These are phyloP conservation scores for Populus nigra DNA, from an alignment of 345 rosid species.

Conservation along the genomic window DNA sequence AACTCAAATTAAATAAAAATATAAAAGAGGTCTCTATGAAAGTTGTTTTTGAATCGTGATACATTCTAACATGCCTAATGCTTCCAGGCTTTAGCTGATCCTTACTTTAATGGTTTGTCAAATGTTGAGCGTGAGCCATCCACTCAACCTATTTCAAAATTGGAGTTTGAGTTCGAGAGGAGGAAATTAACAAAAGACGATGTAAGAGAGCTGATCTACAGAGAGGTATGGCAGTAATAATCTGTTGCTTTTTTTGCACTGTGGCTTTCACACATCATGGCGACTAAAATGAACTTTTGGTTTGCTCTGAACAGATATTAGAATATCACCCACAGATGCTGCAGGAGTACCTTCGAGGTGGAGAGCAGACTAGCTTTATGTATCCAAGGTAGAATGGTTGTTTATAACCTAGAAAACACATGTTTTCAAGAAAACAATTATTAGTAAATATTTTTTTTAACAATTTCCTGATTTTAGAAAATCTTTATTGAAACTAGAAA, in stretches of 20 bases:
- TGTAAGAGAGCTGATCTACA: constrained; percentile 90
- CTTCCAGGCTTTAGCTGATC: constrained; percentile 83
- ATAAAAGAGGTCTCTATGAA: background rate
- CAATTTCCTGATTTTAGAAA: background rate
- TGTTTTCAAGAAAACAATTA: background rate
- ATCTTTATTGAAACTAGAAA: background rate
- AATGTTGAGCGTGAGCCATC: constrained; percentile 88
- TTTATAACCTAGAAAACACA: background rate
- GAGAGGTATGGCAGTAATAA: constrained; percentile 59
- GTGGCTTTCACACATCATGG: background rate
- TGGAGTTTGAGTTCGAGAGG: constrained; percentile 99
- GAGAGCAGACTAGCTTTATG: constrained; percentile 96
- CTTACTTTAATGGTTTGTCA: constrained; percentile 81
- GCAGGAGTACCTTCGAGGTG: constrained; percentile 87
- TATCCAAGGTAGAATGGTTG: constrained; percentile 62
- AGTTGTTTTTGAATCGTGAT: background rate
- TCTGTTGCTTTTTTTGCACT: constrained; percentile 13
- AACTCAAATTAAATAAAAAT: background rate
- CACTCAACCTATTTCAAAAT: constrained; percentile 85
- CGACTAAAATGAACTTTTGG: constrained; percentile 6
- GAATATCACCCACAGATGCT: constrained; percentile 99
- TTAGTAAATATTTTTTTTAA: background rate
- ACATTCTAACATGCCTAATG: constrained; percentile 17
- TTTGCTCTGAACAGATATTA: constrained; percentile 57
- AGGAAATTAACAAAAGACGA: constrained; percentile 88